Percentiles rank a stretch among this genome's conserved stretches.
Evolutionary conservation across 768 basidiomycete species (phyloP).

Genomic region (Suillus sp.): DNA sequence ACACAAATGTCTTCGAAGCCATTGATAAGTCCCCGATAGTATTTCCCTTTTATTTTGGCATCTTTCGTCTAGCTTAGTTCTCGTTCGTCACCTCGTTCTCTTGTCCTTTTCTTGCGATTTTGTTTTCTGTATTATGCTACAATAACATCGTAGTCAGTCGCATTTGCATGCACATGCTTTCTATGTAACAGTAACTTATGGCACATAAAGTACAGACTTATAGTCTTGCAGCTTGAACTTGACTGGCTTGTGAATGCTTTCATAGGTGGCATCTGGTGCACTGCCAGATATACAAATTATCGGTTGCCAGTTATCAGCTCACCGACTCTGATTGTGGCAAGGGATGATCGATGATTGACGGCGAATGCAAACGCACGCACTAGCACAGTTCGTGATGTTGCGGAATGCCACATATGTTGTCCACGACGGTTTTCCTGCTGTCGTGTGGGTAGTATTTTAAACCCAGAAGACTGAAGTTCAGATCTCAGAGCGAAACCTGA

Average conservation of each 20-base stretch:
- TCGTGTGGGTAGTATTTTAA: conserved; percentile 36
- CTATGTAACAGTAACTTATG: conserved; percentile 8
- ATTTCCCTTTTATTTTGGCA: conserved; percentile 2
- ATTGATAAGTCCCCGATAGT: conserved; percentile 3
- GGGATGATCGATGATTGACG: conserved; percentile 52
- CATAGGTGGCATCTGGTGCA: background rate
- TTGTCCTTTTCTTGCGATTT: background rate
- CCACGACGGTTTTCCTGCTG: conserved; percentile 39
- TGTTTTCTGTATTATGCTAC: conserved; percentile 5
- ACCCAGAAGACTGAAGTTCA: conserved; percentile 47
- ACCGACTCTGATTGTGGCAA: conserved; percentile 45
- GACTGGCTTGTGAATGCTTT: background rate
- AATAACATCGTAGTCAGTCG: conserved; percentile 6
- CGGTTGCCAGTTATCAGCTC: conserved; percentile 62
- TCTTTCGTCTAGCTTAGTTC: conserved; percentile 1
- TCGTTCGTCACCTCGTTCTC: background rate
- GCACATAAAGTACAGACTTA: conserved; percentile 4
- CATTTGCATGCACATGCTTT: conserved; percentile 7
- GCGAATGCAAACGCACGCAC: conserved; percentile 54
- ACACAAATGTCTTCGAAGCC: background rate
- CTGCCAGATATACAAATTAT: conserved; percentile 52
- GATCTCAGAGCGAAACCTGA: conserved; percentile 42
- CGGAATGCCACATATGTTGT: conserved; percentile 41
- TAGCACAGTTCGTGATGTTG: conserved; percentile 26
- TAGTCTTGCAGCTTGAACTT: conserved; percentile 3